Evolutionary conservation across 2,329 filamentous ascomycete genomes (phyloP).

Genomic region (Fonsecaea multimorphosa): DNA sequence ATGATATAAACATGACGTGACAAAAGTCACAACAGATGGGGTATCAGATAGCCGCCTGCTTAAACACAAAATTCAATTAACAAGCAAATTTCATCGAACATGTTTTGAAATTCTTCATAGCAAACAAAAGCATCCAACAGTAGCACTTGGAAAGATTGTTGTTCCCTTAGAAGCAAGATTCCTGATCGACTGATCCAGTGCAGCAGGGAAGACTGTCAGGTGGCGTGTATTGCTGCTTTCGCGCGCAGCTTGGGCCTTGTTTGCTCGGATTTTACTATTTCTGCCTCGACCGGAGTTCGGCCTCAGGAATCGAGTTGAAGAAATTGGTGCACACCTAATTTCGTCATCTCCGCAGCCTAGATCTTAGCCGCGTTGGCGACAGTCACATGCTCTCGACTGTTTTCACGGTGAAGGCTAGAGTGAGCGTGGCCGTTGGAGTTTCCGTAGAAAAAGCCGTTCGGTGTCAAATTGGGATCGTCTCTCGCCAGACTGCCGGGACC

Average conservation of each 20-base stretch:
- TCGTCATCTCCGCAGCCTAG: conserved; percentile 8
- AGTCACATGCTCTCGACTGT: conserved; percentile 24
- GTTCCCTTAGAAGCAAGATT: no score
- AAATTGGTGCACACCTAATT: background rate
- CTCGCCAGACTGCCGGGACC: conserved; percentile 19
- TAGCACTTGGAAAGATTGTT: background rate
- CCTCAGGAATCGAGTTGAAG: background rate
- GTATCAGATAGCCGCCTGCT: conserved; percentile 38
- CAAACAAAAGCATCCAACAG: background rate
- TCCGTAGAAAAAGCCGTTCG: conserved; percentile 23
- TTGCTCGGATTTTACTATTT: background rate
- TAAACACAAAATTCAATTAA: conserved; percentile 23
- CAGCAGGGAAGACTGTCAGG: background rate
- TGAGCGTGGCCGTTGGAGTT: conserved; percentile 21
- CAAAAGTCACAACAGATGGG: conserved; percentile 32
- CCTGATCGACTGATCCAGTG: no score
- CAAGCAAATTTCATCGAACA: background rate
- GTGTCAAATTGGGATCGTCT: conserved; percentile 17
- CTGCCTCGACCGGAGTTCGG: background rate
- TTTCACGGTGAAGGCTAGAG: conserved; percentile 17
- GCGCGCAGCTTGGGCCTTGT: background rate
- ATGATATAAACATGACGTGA: conserved; percentile 39
- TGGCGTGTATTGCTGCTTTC: background rate
- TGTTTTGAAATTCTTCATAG: background rate
- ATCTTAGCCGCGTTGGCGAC: conserved; percentile 28